Conservation (phyloP, 1,284 basidiomycete species). For the Marasmius fiardii region DNA sequence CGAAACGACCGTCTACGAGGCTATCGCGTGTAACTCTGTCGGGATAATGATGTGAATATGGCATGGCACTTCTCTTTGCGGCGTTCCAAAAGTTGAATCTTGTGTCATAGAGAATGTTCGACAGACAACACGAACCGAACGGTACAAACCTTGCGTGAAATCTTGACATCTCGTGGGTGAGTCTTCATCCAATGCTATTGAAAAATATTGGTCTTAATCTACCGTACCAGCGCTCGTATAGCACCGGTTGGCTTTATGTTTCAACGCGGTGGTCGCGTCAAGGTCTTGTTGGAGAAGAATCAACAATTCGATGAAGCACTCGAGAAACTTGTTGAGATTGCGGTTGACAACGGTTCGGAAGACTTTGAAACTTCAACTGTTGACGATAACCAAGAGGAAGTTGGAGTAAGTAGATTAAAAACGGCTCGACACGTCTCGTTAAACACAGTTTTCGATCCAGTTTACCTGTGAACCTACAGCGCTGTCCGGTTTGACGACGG, state of each 20-base stretch:
- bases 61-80: neutral
- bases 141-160: conserved; percentile 58
- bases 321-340: conserved; percentile 50
- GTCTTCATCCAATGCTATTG: conserved; percentile 17
- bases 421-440: neutral
- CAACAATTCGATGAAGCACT: conserved; percentile 38
- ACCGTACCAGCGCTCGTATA: conserved; percentile 53
- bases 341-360: conserved; percentile 47
- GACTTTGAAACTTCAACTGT: conserved; percentile 42
- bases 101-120: conserved; percentile 61
- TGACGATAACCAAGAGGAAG: conserved; percentile 24
- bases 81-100: conserved; percentile 17
- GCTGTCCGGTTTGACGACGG: conserved; percentile 42
- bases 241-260: conserved; percentile 80
- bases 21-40: conserved; percentile 63
- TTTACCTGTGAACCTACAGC: conserved; percentile 51
- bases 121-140: conserved; percentile 77
- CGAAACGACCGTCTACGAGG: conserved; percentile 66
- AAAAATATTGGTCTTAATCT: neutral
- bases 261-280: conserved; percentile 62
- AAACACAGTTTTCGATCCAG: conserved; percentile 28
- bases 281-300: conserved; percentile 45
- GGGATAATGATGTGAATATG: conserved; percentile 67
- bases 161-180: conserved; percentile 59
- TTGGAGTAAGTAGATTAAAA: conserved; percentile 38